Evolutionary conservation across 768 basidiomycete species (phyloP), one percentile per base, ranked within the genome.

Genomic region (Amanita molliuscula): DNA sequence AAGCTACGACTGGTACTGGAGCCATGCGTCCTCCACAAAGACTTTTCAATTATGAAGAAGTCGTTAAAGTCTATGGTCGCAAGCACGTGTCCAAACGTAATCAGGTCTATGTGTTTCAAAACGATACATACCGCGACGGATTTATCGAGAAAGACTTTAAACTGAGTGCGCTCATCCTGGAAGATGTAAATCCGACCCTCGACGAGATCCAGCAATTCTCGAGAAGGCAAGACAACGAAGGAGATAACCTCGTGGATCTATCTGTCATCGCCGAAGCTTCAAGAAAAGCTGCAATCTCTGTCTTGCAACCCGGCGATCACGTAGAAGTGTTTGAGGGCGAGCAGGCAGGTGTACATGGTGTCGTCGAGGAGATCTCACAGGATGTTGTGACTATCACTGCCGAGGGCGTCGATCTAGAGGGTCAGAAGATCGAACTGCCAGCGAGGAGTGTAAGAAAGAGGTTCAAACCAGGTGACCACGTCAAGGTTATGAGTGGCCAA

Each of bases 251-350:
- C n/a, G 82, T 96, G 42, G 91, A 98, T 62, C 71, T 97, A 38
- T 87, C 87, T 11, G 79, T 88, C 45, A 93, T 98, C 52, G 92
- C 92, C 0, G 94, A 95, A 63, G 90, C 91, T 2, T 88, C 94
- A 1, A 74, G 84, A 41, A 93, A 90, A 61, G 84, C 89, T 4
- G 89, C 92, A n/a, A 86, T 92, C 29, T 79, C 88, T 9, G 90
- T 92, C 6, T 71, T 99, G n/a, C 92, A 96, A 61, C 96, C 96
- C 0, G 96, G 96, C 43, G 96, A 99, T 67, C 89, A 92, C 56
- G 82, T 99, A 41, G 96, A 99, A 62, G 91, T 98, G 11, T 93
- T 93, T 58, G 93, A 97, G 63, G 96, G 96, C 37, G 93, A 97
- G 66, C 93, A 97, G 62, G 75, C 87, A 6, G 96, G 96, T 53